A percentile compares a stretch with the other conserved stretches of the same genome.
Conservation (phyloP, 2,329 filamentous ascomycete species). For the Calonectria leucothoes region DNA sequence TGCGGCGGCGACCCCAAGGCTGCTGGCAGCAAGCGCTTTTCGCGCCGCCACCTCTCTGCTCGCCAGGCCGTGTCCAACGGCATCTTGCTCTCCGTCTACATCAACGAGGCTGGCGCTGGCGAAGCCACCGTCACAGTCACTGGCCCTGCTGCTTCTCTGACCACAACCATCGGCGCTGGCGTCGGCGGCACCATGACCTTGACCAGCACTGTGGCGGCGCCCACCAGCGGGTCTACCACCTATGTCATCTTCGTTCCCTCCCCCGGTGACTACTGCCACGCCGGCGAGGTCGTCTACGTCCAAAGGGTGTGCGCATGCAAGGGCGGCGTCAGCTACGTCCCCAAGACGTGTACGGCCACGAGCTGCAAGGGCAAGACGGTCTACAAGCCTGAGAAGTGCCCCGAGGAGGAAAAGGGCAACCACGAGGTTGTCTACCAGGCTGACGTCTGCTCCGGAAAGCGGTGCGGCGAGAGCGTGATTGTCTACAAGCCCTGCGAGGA, state of each 20-base stretch:
- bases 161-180: constrained; percentile 22
- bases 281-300: constrained; percentile 34
- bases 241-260: constrained; percentile 35
- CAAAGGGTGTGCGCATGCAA: constrained; percentile 32
- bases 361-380: constrained; percentile 34
- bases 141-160: neutral
- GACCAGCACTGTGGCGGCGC: constrained; percentile 30
- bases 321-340: constrained; percentile 33
- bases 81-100: constrained; percentile 38
- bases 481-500: constrained; percentile 40
- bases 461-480: neutral
- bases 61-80: constrained; percentile 36
- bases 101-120: constrained; percentile 22
- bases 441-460: constrained; percentile 29
- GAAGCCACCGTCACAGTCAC: neutral
- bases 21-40: constrained; percentile 23
- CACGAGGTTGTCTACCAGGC: constrained; percentile 18
- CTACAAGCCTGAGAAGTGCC: constrained; percentile 38
- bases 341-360: constrained; percentile 29
- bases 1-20: constrained; percentile 35
- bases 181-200: constrained; percentile 30
- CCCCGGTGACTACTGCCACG: constrained; percentile 30
- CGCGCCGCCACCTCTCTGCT: constrained; percentile 5
- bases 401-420: neutral
- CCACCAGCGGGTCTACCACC: neutral